Base-by-base conservation (phyloP, 2,329 filamentous ascomycete genomes). In the Ophiostoma fasciatum region DNA sequence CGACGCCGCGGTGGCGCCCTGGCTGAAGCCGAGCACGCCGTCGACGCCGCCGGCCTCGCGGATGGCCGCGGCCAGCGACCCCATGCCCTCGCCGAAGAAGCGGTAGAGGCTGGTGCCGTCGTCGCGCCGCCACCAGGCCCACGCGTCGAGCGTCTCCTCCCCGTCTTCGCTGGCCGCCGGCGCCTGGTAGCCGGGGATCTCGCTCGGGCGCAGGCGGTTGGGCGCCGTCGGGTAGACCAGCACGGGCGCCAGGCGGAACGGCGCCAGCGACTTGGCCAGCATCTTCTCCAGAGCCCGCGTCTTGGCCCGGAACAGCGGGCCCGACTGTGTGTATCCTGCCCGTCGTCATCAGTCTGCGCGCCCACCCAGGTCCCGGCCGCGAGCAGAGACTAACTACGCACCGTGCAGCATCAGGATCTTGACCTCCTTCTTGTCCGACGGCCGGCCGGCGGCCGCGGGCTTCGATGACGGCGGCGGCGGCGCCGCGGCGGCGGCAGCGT, bases 251-350 rank as follows among this genome's bases (percentile, higher is more conserved):
- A 71, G 53, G 46, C 63, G 61, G 37, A 69, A 59, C 30, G 76
- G 68, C 2, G 68, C 57, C 44, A 94, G 79, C 20, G 73, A 61
- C 52, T 93, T 94, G 42, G 64, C 57, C 39, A 94, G 69, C 36
- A 78, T 64, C 57, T 94, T 94, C 48, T 85, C 74, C 1, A 94
- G 65, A 10, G 83, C 83, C 55, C 84, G 82, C 31, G 83, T 92
- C 62, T 94, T 94, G 55, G 78, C 72, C 53, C 74, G 78, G 70
- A 94, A 94, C 44, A 85, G 64, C 4, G 77, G 58, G 4, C 87
- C 85, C 20, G 82, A 92, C 64, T 96, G 88, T 7, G 88, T 94
- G 69, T 77, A 94, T 57, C 88, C 81, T 77, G 38, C 10, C 26
- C 30, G 27, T 35, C n/a, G 18, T 17, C 20, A 20, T 13, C 28